phyloP scores from a whole-genome alignment of 1,139 yeast genomes.

The Zygosaccharomyces sapae region DNA sequence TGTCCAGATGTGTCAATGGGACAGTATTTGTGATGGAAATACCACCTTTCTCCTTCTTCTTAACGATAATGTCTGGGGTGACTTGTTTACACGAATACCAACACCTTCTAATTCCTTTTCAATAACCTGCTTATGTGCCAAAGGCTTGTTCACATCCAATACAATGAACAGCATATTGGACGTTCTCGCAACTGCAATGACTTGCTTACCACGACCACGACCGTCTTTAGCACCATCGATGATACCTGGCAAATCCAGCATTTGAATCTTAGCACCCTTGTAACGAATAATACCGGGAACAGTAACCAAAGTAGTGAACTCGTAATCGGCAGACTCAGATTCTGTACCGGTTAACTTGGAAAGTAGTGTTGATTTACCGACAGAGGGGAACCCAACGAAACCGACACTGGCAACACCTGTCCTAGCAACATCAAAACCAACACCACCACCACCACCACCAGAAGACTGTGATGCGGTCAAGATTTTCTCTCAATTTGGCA shows the following conservation, averaged over 20 bases:
- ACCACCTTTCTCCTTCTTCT: conserved; percentile 95
- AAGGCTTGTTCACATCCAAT: conserved; percentile 91
- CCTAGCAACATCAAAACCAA: conserved; percentile 95
- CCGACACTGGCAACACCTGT: conserved; percentile 98
- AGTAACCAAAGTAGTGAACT: conserved; percentile 93
- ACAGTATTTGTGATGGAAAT: conserved; percentile 88
- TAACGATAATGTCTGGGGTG: conserved; percentile 90
- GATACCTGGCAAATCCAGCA: conserved; percentile 97
- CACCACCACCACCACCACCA: conserved; percentile 85
- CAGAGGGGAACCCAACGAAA: conserved; percentile 97
- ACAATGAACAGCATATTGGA: conserved; percentile 90
- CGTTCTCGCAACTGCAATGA: conserved; percentile 96
- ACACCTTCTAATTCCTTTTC: conserved; percentile 96
- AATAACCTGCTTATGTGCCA: conserved; percentile 86
- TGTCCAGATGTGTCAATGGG: conserved; percentile 84
- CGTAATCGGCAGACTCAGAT: conserved; percentile 95
- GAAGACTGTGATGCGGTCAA: conserved; percentile 71
- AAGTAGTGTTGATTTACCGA: conserved; percentile 88
- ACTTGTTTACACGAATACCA: conserved; percentile 88
- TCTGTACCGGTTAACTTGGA: conserved; percentile 91
- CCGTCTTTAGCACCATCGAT: conserved; percentile 99
- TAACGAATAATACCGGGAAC: conserved; percentile 95
- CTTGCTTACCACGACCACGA: conserved; percentile 98
- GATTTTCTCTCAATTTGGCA: conserved; percentile 86
- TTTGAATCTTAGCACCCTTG: conserved; percentile 95